Conservation (phyloP, 306 rosid genomes). For the Quercus ilex region DNA sequence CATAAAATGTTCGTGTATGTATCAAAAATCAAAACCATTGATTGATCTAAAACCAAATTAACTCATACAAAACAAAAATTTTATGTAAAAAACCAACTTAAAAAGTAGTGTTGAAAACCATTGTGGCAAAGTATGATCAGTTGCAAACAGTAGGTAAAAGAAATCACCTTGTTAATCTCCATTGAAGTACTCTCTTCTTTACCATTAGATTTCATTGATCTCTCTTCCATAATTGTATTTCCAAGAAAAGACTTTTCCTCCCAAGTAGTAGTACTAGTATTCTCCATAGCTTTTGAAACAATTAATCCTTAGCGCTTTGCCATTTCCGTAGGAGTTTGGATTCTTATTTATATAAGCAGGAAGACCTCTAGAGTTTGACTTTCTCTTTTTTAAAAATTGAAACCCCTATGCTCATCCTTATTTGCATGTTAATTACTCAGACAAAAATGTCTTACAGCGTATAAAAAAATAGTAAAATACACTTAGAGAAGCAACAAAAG, state of each 20-base stretch:
- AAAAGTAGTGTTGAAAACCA: no score
- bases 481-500: conserved; percentile 15
- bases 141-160: neutral
- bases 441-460: conserved; percentile 26
- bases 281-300: conserved; percentile 19
- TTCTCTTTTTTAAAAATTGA: conserved; percentile 4
- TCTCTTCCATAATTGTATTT: conserved; percentile 15
- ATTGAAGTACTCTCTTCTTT: conserved; percentile 17
- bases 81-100: neutral
- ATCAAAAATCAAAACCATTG: no score
- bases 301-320: conserved; percentile 8
- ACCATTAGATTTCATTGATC: conserved; percentile 18
- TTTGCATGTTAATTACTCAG: conserved; percentile 11
- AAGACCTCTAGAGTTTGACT: conserved; percentile 31
- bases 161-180: conserved; percentile 25
- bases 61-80: no score
- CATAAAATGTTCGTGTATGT: no score
- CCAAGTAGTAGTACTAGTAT: neutral
- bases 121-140: neutral
- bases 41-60: no score
- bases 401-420: conserved; percentile 18
- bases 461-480: neutral
- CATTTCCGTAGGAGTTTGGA: conserved; percentile 2
- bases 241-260: conserved; percentile 16
- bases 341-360: conserved; percentile 15